Conservation (phyloP, 805 yeast species). For the Hanseniaspora thailandica region DNA sequence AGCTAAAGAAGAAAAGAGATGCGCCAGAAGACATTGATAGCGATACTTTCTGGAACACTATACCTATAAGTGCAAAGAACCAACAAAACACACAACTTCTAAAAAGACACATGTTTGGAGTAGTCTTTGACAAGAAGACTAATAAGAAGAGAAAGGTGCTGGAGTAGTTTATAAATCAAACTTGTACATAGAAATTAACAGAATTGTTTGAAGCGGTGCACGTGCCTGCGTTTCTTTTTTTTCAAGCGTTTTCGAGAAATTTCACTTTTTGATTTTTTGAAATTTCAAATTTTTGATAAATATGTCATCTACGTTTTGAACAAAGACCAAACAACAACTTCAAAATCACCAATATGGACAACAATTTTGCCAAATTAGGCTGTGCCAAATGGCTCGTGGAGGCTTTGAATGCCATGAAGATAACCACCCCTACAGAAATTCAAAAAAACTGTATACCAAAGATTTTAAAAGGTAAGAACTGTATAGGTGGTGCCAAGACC, state of each 20-base stretch:
- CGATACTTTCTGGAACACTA: constrained; percentile 43
- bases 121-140: constrained; percentile 4
- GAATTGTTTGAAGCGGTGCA: not conserved
- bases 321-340: not conserved
- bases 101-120: constrained; percentile 57
- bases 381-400: constrained; percentile 79
- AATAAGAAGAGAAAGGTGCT: not conserved
- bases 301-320: too few species aligned
- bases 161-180: not conserved
- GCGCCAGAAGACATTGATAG: constrained; percentile 6
- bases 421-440: constrained; percentile 71
- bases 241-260: not conserved
- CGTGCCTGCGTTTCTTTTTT: not conserved
- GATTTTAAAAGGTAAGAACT: constrained; percentile 64
- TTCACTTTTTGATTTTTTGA: not conserved
- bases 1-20: not conserved
- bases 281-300: too few species aligned
- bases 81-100: constrained; percentile 63
- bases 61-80: constrained; percentile 75
- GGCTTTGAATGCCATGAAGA: constrained; percentile 69
- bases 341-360: not conserved
- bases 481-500: constrained; percentile 96
- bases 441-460: constrained; percentile 83
- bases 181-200: not conserved
- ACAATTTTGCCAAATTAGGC: constrained; percentile 50